Evolutionary conservation across 805 yeast genomes (phyloP), one percentile per base, ranked within the genome.

Genomic region (Nakazawaea pomicola): DNA sequence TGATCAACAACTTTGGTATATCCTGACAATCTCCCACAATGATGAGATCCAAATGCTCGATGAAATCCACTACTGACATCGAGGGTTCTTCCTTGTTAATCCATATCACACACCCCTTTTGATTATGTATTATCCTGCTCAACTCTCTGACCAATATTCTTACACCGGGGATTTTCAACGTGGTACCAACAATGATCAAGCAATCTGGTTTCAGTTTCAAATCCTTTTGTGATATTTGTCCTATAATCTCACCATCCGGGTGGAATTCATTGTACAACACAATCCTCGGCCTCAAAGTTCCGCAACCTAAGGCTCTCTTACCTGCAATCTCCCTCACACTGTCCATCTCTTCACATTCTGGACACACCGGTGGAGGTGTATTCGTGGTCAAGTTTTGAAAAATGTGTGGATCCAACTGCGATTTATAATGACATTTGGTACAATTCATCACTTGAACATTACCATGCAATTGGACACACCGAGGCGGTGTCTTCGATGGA

Each of bases 181-280:
- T 80, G 0, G 96, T 89, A 3, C 96, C 96, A 6, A 83, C 85
- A 38, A 89, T 80, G 6, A 89, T 61, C 34, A 88, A 61, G 51
- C 91, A 81, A 56, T 89, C 96, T 14, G 95, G 89, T 29, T 71
- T 72, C 9, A 69, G 60, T 44, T 67, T 70, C 32, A 85, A 58
- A 58, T 89, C 96, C 2, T 68, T 49, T 14, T 82, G 82, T 4
- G 88, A 74, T 4, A 84, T 75, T 39, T 78, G 76, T 0, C 95
- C 95, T 36, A 89, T 87, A 21, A 82, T 75, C 33, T 91, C 95
- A 46, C 93, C 89, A 56, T 88, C 95, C 1, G 95, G 95, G 55
- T 89, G 85, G 42, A 71, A 68, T 52, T 89, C 87, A 65, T 85
- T 71, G 67, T 90, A 81, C 8, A 81, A 57, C 2, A 81, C 84